Percentiles rank a stretch among this genome's conserved stretches.
Evolutionary conservation across 768 basidiomycete species (phyloP).

Genomic region (Leccinum longicurvipes): DNA sequence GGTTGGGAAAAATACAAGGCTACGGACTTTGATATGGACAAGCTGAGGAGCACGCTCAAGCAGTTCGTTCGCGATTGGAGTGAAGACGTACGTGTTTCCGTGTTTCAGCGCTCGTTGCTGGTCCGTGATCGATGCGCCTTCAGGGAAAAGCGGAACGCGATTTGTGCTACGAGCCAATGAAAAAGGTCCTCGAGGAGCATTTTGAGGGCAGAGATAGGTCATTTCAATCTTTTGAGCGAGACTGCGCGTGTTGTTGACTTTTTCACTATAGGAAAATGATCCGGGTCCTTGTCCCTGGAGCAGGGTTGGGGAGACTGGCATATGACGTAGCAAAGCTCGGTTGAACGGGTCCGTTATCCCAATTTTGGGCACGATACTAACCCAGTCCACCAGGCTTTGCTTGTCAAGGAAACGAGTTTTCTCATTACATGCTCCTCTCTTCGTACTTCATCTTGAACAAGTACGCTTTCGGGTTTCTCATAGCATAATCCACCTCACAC

Average conservation of each 20-base stretch:
- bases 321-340: constrained; percentile 85
- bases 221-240: not conserved
- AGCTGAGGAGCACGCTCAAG: constrained; percentile 86
- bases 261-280: constrained; percentile 42
- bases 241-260: not conserved
- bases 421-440: constrained; percentile 89
- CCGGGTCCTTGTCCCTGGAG: constrained; percentile 84
- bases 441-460: constrained; percentile 87
- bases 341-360: constrained; percentile 29
- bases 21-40: constrained; percentile 82
- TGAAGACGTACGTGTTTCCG: constrained; percentile 51
- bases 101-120: not conserved
- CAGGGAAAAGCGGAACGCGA: constrained; percentile 79
- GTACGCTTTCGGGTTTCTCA: constrained; percentile 37
- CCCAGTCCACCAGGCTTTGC: constrained; percentile 59
- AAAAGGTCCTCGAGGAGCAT: constrained; percentile 63
- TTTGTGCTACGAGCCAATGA: constrained; percentile 76
- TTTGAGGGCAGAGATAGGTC: constrained; percentile 56
- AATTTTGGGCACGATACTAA: not conserved
- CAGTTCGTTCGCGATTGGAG: constrained; percentile 96
- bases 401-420: constrained; percentile 95
- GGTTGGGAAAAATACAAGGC: constrained; percentile 40
- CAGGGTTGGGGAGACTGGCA: constrained; percentile 84
- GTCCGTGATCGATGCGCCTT: not conserved
- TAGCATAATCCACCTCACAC: not conserved